Evolutionary conservation across 768 basidiomycete genomes (phyloP).

Genomic region (Xerocomellus dryophilus): DNA sequence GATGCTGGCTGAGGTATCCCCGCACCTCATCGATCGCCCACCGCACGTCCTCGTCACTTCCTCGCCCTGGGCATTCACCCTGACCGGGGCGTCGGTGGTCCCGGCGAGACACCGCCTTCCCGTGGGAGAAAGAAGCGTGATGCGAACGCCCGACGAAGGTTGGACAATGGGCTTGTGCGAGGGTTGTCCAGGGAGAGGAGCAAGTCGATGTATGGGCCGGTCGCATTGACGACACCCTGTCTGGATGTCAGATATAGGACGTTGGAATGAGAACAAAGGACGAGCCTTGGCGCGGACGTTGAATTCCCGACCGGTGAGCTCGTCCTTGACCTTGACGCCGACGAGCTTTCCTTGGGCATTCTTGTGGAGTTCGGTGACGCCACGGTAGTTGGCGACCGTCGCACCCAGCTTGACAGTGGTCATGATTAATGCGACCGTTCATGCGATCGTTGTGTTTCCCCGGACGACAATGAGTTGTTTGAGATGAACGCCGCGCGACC

Average conservation of each 20-base stretch:
- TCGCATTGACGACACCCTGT: conserved; percentile 93
- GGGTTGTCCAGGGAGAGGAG: too few relatives aligned
- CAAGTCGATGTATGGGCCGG: conserved; percentile 87
- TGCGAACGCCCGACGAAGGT: too few relatives aligned
- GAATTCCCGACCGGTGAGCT: conserved; percentile 79
- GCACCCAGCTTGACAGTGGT: conserved; percentile 93
- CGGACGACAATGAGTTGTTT: conserved; percentile 28
- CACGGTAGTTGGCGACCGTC: conserved; percentile 82
- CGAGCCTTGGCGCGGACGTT: conserved; percentile 74
- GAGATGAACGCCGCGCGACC: conserved; percentile 33
- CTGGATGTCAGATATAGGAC: background rate
- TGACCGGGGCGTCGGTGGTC: too few relatives aligned
- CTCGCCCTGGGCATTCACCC: too few relatives aligned
- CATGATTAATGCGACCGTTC: conserved; percentile 94
- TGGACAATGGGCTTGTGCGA: too few relatives aligned
- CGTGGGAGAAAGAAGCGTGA: too few relatives aligned
- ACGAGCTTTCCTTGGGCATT: conserved; percentile 54
- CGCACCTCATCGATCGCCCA: too few relatives aligned
- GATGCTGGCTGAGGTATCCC: too few relatives aligned
- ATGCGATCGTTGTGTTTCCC: conserved; percentile 99
- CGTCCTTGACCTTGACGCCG: conserved; percentile 78
- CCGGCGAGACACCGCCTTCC: too few relatives aligned
- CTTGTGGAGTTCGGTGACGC: conserved; percentile 79
- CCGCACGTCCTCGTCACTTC: too few relatives aligned
- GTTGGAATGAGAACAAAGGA: background rate